Base-by-base conservation (phyloP, 2,329 filamentous ascomycete species). In the Cercospora sp. region DNA sequence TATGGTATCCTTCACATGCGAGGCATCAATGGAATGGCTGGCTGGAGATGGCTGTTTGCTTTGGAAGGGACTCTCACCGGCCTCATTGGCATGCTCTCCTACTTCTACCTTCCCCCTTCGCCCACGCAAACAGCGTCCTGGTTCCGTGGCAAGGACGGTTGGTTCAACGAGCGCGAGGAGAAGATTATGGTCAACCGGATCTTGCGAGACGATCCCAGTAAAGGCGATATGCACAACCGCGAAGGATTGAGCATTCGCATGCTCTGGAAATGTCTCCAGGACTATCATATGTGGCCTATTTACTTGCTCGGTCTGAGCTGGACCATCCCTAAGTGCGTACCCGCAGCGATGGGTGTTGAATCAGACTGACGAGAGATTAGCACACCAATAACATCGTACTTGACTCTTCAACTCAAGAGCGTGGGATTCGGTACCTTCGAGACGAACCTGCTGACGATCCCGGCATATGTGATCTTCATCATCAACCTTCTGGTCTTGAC, bases 71-170 rank as follows among this genome's bases (percentile, higher is more conserved):
- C 83, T 1, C 79, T 89, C 48, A 89, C 86, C 0, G 74, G 86
- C 1, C 31, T 79, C 3, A 81, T 89, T 31, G 87, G 87, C 2
- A 62, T 89, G 0, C 74, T 84, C 12, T 83, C 85, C 0, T 87
- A 83, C 72, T 81, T 84, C 16, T 80, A 87, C 31, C 87, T 90
- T 83, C 81, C 81, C 2, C 78, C 81, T 0, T 81, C 89, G 0
- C 90, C 91, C 0, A 90, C 88, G 0, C 84, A 89, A 64, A 93
- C 91, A 5, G 86, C 84, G 9, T 84, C 85, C 18, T 77, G 83
- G 48, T 84, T 92, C 69, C 87, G 86, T 55, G 86, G 87, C 2
- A 87, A 87, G 63, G 42, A 72, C 16, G 89, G 89, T 5, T 90
- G 87, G 85, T 90, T 90, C 75, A 85, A 74, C 2, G 85, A 88